These are phyloP conservation scores for Rickenella mellea DNA, from an alignment of 768 basidiomycete genomes.

Conservation along the genomic window DNA sequence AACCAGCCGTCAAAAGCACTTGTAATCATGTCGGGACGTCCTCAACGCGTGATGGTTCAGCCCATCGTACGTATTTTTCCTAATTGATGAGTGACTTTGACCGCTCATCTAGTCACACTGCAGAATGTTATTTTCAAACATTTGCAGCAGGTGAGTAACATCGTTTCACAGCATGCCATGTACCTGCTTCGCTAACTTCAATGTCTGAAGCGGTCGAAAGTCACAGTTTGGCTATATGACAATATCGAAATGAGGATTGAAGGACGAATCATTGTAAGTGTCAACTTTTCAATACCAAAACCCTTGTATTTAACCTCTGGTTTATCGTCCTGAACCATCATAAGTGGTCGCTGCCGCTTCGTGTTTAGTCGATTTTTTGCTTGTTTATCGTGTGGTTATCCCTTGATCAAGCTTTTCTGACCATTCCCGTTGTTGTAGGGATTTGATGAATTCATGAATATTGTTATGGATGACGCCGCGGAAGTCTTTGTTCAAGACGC, in stretches of 20 bases:
- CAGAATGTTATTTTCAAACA: constrained; percentile 99
- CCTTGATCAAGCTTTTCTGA: constrained; percentile 4
- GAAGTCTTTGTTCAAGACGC: constrained; percentile 89
- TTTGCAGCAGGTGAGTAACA: constrained; percentile 60
- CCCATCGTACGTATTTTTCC: constrained; percentile 71
- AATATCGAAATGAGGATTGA: constrained; percentile 96
- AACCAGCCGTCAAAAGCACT: constrained; percentile 16
- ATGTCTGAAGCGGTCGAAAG: constrained; percentile 82
- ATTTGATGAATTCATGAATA: constrained; percentile 99
- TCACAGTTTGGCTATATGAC: constrained; percentile 93
- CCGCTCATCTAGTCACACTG: constrained; percentile 8
- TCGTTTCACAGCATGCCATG: constrained; percentile 6
- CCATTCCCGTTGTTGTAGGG: constrained; percentile 48
- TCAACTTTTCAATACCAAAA: constrained; percentile 14
- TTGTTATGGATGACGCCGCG: constrained; percentile 87
- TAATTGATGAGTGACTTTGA: not conserved
- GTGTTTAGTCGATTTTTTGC: constrained; percentile 4
- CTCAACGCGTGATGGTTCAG: constrained; percentile 97
- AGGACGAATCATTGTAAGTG: constrained; percentile 87
- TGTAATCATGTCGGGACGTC: constrained; percentile 88
- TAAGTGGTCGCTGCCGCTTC: constrained; percentile 3
- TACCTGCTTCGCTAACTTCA: not conserved
- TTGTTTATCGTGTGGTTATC: not conserved
- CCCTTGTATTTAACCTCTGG: constrained; percentile 35
- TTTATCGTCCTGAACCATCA: no score